Conservation (phyloP, 2,329 filamentous ascomycete species). For the Magnaporthales sp. region DNA sequence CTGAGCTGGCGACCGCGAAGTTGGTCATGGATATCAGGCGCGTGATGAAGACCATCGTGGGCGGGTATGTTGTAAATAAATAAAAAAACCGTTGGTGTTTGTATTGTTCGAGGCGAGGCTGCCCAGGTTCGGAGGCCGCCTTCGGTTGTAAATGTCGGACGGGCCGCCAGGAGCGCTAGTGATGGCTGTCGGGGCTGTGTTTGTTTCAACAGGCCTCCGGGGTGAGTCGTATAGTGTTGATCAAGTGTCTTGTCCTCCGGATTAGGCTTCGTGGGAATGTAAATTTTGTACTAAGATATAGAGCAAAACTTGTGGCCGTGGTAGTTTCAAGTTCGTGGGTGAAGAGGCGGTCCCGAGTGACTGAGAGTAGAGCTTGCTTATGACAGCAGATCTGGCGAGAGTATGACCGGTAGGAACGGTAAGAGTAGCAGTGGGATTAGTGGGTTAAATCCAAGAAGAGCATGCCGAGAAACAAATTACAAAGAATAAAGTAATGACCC, state of each 20-base stretch:
- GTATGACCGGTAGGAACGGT: not conserved
- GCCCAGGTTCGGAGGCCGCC: not conserved
- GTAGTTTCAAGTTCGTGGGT: not conserved
- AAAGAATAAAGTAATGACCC: not conserved
- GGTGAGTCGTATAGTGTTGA: not conserved
- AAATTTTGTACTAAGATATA: not conserved
- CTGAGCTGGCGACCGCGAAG: slow-evolving; percentile 56
- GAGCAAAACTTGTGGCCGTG: not conserved
- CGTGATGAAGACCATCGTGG: slow-evolving; percentile 20
- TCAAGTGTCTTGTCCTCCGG: not conserved
- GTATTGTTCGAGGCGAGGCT: not conserved
- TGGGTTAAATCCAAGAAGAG: not conserved
- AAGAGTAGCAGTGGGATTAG: not conserved
- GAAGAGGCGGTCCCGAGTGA: not conserved
- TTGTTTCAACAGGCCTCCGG: not conserved
- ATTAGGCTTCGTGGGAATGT: not conserved
- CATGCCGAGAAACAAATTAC: not conserved
- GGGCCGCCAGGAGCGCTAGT: too few relatives aligned
- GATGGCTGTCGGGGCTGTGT: not conserved
- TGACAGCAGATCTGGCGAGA: not conserved
- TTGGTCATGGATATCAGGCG: slow-evolving; percentile 51
- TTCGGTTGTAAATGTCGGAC: not conserved
- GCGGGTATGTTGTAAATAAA: not conserved
- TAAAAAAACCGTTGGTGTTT: not conserved
- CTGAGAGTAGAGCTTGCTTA: not conserved